Evolutionary conservation across 2,329 filamentous ascomycete genomes (phyloP).

Genomic region (Calonectria henricotiae): DNA sequence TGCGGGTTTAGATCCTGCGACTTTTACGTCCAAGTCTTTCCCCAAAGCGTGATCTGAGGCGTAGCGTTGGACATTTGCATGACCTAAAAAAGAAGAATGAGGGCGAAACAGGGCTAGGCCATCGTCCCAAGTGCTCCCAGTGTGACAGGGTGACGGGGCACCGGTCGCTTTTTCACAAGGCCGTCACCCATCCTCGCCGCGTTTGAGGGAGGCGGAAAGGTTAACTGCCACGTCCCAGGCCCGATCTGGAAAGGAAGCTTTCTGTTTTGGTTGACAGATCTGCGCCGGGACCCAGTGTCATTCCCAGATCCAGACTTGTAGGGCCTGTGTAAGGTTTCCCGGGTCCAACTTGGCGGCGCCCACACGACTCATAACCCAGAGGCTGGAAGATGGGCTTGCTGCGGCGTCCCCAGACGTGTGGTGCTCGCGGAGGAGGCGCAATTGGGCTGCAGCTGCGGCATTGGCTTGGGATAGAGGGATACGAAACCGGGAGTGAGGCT

Average conservation of each 20-base stretch:
- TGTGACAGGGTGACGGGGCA: not conserved
- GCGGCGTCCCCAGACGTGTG: conserved; percentile 16
- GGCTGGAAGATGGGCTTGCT: conserved; percentile 5
- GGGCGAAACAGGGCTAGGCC: not conserved
- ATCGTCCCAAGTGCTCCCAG: not conserved
- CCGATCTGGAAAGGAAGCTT: conserved; percentile 8
- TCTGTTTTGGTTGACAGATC: conserved; percentile 6
- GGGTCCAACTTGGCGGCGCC: conserved; percentile 19
- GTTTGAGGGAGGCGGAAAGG: conserved; percentile 6
- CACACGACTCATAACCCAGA: conserved; percentile 20
- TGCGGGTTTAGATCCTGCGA: not conserved
- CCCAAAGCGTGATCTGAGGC: not conserved
- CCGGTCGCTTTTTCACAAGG: not conserved
- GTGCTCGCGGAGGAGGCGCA: not conserved
- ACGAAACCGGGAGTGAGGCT: conserved; percentile 21
- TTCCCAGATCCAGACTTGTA: conserved; percentile 25
- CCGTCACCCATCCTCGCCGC: not conserved
- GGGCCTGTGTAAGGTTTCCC: conserved; percentile 28
- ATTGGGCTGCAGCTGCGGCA: not conserved
- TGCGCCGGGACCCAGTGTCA: not conserved
- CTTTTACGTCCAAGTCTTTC: not conserved
- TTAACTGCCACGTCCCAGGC: not conserved
- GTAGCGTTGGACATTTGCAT: conserved; percentile 1
- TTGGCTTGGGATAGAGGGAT: not conserved
- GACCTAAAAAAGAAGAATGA: not conserved